Percentiles rank a stretch among this genome's conserved stretches.
Evolutionary conservation across 2,329 filamentous ascomycete species (phyloP).

Genomic region (Fusarium citri): DNA sequence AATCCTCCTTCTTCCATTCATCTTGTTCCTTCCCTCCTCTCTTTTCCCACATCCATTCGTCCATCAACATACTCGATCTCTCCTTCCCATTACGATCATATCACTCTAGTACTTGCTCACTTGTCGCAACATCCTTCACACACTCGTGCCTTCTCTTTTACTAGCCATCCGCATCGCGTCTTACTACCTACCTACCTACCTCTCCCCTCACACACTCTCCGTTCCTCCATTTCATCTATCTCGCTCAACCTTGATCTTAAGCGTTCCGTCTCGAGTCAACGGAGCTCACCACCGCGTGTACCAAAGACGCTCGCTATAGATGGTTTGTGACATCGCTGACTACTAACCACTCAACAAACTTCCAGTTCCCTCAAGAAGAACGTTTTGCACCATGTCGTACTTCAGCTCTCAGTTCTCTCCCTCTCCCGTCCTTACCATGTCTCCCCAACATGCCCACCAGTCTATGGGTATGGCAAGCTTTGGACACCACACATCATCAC

Average conservation of each 20-base stretch:
- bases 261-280: constrained; percentile 10
- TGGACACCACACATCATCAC: constrained; percentile 42
- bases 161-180: constrained; percentile 19
- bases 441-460: constrained; percentile 52
- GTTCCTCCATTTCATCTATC: constrained; percentile 5
- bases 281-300: constrained; percentile 26
- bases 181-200: constrained; percentile 11
- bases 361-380: constrained; percentile 33
- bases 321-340: constrained; percentile 50
- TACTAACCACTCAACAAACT: constrained; percentile 47
- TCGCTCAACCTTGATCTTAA: constrained; percentile 6
- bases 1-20: constrained; percentile 46
- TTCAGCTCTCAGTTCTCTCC: constrained; percentile 57
- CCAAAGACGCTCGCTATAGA: constrained; percentile 41
- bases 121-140: constrained; percentile 16
- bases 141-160: constrained; percentile 22
- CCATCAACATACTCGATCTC: constrained; percentile 11
- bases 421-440: constrained; percentile 59
- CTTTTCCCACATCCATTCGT: background rate
- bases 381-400: constrained; percentile 54
- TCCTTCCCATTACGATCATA: constrained; percentile 9
- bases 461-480: constrained; percentile 49
- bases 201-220: background rate
- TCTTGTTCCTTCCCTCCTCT: constrained; percentile 39
- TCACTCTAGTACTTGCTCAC: constrained; percentile 6